Conservation (phyloP, 2,329 filamentous ascomycete species). For the Fusarium anguioides region DNA sequence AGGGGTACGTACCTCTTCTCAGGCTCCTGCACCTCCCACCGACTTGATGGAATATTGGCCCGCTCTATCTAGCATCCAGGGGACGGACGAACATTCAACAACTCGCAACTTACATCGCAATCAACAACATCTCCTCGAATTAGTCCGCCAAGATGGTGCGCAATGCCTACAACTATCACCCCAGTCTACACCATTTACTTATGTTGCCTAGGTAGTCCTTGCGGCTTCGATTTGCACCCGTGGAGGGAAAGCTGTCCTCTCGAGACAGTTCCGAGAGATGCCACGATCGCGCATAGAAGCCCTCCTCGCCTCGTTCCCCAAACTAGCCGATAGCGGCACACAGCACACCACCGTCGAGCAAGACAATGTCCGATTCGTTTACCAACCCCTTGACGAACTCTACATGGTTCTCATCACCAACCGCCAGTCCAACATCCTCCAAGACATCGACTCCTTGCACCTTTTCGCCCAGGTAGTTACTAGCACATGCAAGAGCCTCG, state of each 20-base stretch:
- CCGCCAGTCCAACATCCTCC: conserved; percentile 98
- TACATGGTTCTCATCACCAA: conserved; percentile 99
- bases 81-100: conserved; percentile 43
- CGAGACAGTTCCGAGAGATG: conserved; percentile 97
- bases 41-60: conserved; percentile 48
- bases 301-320: conserved; percentile 95
- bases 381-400: conserved; percentile 97
- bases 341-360: conserved; percentile 99
- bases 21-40: conserved; percentile 40
- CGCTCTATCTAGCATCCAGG: conserved; percentile 45
- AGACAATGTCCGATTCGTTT: conserved; percentile 99
- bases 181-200: conserved; percentile 28
- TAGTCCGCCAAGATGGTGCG: conserved; percentile 55
- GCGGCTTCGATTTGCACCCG: conserved; percentile 99
- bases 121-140: conserved; percentile 33
- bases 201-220: conserved; percentile 82
- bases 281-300: conserved; percentile 96
- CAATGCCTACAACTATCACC: conserved; percentile 11
- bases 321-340: conserved; percentile 93
- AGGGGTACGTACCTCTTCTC: conserved; percentile 37
- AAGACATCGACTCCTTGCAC: conserved; percentile 98
- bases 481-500: conserved; percentile 94
- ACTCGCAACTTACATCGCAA: conserved; percentile 35
- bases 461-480: conserved; percentile 97
- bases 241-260: conserved; percentile 97